Conservation (phyloP, 768 basidiomycete genomes). For the Candolleomyces aberdarensis region DNA sequence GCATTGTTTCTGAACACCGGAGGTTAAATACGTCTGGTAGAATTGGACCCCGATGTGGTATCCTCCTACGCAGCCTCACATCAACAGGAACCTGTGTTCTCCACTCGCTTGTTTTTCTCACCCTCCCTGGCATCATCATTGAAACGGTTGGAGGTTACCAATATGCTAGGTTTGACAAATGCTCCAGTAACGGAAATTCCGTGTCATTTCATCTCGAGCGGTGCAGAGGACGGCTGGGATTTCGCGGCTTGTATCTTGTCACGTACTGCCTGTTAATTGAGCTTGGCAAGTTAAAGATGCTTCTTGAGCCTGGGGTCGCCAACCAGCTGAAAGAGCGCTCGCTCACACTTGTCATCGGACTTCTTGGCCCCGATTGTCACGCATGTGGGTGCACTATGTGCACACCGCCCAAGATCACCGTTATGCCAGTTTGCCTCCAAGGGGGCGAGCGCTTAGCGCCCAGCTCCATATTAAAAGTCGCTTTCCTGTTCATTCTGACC, state of each 20-base stretch:
- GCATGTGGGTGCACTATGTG: too few relatives aligned
- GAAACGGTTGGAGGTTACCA: constrained; percentile 17
- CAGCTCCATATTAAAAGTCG: too few relatives aligned
- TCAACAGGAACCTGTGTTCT: constrained; percentile 22
- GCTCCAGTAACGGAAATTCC: constrained; percentile 49
- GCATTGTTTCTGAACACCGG: background rate
- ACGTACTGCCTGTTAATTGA: background rate
- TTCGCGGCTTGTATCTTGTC: constrained; percentile 48
- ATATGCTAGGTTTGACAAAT: background rate
- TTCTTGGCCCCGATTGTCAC: too few relatives aligned
- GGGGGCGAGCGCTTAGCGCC: too few relatives aligned
- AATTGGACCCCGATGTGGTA: background rate
- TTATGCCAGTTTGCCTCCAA: too few relatives aligned
- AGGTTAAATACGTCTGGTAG: too few relatives aligned
- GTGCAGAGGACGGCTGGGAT: constrained; percentile 47
- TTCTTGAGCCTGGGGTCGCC: background rate
- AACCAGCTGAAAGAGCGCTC: background rate
- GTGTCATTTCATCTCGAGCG: constrained; percentile 46
- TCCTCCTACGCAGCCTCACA: background rate
- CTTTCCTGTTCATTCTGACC: too few relatives aligned
- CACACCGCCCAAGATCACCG: too few relatives aligned
- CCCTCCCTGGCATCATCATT: constrained; percentile 23
- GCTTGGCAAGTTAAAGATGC: too few relatives aligned
- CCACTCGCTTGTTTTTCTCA: constrained; percentile 47
- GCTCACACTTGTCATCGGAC: too few relatives aligned